Base-by-base conservation (phyloP, 2,329 filamentous ascomycete species). In the Fusarium sp. region DNA sequence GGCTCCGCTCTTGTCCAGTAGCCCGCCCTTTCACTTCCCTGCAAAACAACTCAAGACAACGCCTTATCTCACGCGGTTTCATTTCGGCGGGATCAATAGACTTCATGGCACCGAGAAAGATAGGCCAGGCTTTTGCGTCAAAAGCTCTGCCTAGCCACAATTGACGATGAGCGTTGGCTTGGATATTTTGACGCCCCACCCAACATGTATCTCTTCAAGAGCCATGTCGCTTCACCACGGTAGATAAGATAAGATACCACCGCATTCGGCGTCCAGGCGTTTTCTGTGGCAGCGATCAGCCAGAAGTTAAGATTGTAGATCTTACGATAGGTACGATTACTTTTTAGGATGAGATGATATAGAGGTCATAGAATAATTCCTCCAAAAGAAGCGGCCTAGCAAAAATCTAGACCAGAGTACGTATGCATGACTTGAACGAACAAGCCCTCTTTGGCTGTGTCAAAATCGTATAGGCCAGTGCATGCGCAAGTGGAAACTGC, bases 241-340 rank as follows among this genome's bases (percentile, higher is more conserved):
- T 3, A 35, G 32, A 35, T 35, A 35, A 35, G 32, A 35, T 35
- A 15, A 35, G 32, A 35, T 35, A 15, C 32, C 14, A 14, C 32
- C 32, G 3, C 14, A 7, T 35, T 15, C 32, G 1, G 5, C 13
- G 14, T 35, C 1, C 32, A 15, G 32, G 2, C 32, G 14, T 35
- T 35, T 35, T 14, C 13, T 35, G 35, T 35, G 14, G 32, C 14
- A 35, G 32, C 15, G 32, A 14, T 35, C 1, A 35, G 14, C 32
- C 14, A 35, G 14, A 35, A 8, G 12, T 5, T 1, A 9, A n/a
- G 1, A 8, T 8, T 14, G 4, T 24, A 2, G 1, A 44, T 44
- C 42, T 44, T 1, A 12, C 6, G 15, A 44, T 0, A 11, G 15
- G 15, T 13, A 24, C 1, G 22, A 42, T 42, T 24, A 4, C 41